Percentiles rank a stretch among this genome's conserved stretches.
Evolutionary conservation across 208 protist species (phyloP).

Genomic region (Spongospora subterranea): DNA sequence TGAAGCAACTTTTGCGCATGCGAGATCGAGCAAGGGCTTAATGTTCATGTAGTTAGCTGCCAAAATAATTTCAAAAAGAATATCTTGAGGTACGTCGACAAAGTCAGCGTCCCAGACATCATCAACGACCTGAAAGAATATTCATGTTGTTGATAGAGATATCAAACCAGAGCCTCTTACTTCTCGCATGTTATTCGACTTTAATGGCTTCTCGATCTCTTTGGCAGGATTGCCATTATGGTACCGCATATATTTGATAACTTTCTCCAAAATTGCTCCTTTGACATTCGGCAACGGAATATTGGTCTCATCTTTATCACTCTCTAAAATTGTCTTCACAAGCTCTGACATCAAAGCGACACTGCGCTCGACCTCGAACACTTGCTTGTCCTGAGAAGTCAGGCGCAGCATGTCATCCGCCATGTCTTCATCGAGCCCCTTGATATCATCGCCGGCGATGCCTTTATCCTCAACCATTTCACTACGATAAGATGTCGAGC

Average conservation of each 20-base stretch:
- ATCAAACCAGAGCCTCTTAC: not conserved
- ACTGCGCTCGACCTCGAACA: constrained; percentile 51
- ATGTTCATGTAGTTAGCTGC: constrained; percentile 71
- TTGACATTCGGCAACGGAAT: constrained; percentile 70
- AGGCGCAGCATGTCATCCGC: constrained; percentile 55
- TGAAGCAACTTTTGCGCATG: constrained; percentile 70
- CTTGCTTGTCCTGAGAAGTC: constrained; percentile 60
- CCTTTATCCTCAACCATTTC: constrained; percentile 53
- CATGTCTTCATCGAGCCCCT: constrained; percentile 63
- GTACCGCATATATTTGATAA: constrained; percentile 66
- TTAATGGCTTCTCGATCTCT: constrained; percentile 67
- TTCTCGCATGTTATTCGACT: constrained; percentile 62
- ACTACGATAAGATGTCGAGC: too few species aligned
- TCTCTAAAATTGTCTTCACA: constrained; percentile 59
- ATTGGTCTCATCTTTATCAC: constrained; percentile 60
- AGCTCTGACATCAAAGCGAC: constrained; percentile 60
- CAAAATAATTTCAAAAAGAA: constrained; percentile 69
- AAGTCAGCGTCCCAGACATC: constrained; percentile 65
- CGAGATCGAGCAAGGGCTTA: constrained; percentile 70
- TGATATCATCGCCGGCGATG: constrained; percentile 55
- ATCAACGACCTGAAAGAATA: constrained; percentile 30
- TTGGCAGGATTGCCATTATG: constrained; percentile 62
- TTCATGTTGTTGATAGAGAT: not conserved
- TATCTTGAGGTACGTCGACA: constrained; percentile 65
- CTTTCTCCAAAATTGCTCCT: constrained; percentile 59